These are phyloP conservation scores for Boletus barrowsii DNA, from an alignment of 768 basidiomycete species.

Conservation along the genomic window DNA sequence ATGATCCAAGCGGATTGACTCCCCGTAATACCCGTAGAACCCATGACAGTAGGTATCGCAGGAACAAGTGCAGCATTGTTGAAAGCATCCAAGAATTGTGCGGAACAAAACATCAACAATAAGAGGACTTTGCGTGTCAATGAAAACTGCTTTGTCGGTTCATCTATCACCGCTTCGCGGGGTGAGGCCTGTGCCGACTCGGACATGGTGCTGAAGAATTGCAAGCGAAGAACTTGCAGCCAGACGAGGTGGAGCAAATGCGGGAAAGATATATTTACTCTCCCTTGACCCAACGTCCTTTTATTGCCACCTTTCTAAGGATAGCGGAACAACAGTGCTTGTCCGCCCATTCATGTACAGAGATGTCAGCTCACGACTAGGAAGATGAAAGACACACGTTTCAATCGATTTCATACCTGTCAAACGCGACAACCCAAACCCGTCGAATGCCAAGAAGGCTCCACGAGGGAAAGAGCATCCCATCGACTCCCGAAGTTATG, in stretches of 20 bases:
- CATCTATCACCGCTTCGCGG: background rate
- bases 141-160: slow-evolving; percentile 14
- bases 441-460: background rate
- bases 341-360: background rate
- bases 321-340: background rate
- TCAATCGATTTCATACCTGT: background rate
- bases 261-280: background rate
- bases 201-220: slow-evolving; percentile 7
- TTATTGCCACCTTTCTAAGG: background rate
- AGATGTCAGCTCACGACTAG: background rate
- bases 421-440: background rate
- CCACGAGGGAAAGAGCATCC: background rate
- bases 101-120: slow-evolving; percentile 38
- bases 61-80: slow-evolving; percentile 41
- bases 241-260: background rate
- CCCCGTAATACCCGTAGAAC: slow-evolving; percentile 6
- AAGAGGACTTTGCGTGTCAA: slow-evolving; percentile 28
- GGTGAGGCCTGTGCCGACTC: background rate
- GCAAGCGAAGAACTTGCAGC: background rate
- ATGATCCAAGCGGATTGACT: slow-evolving; percentile 35
- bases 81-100: slow-evolving; percentile 44
- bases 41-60: slow-evolving; percentile 36
- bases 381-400: background rate
- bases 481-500: background rate
- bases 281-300: background rate